Evolutionary conservation across 139 green algal genomes (phyloP), one percentile per base, ranked within the genome.

Genomic region (Ostreobium quekettii): DNA sequence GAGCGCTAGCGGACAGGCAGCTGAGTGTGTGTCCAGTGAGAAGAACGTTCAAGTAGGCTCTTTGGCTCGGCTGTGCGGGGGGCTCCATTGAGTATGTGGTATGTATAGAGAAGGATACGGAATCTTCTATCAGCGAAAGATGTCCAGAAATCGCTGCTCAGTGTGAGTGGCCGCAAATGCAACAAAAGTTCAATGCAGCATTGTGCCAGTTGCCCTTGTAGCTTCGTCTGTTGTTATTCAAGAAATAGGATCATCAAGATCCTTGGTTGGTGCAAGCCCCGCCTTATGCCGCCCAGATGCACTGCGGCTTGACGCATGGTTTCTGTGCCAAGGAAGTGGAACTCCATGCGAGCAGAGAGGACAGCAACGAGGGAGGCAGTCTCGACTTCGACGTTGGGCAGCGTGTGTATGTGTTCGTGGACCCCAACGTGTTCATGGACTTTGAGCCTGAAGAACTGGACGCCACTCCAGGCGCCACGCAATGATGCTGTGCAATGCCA

Each of bases 321-420:
- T 28, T 8, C 19, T 7, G 37, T 56, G 36, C 8, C 8, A 56
- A 56, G 61, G 42, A 37, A 38, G 37, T 47, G 61, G 6, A 31
- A 68, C 36, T 15, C 35, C 61, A 11, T 19, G 11, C 15, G 15
- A 53, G 42, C 42, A 11, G 42, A 53, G 42, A 53, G 42, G 42
- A 53, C 42, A 26, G 19, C 42, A 53, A 53, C 56, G 42, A 53
- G 11, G 42, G 42, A 26, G 42, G 11, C 42, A 68, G 53, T n/a
- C n/a, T n/a, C 24, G 77, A 78, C 64, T 61, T 87, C 33, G 47
- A 76, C 36, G 58, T 83, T n/a, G 73, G 79, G 8, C 73, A 82
- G 67, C 75, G 84, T 29, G 78, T 90, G 4, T 87, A 84, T 67
- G 47, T 87, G 6, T 53, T 66, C 11, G 70, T 86, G 8, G 35